phyloP scores from a whole-genome alignment of 768 basidiomycete genomes.

The Hirschioporus abietinus region DNA sequence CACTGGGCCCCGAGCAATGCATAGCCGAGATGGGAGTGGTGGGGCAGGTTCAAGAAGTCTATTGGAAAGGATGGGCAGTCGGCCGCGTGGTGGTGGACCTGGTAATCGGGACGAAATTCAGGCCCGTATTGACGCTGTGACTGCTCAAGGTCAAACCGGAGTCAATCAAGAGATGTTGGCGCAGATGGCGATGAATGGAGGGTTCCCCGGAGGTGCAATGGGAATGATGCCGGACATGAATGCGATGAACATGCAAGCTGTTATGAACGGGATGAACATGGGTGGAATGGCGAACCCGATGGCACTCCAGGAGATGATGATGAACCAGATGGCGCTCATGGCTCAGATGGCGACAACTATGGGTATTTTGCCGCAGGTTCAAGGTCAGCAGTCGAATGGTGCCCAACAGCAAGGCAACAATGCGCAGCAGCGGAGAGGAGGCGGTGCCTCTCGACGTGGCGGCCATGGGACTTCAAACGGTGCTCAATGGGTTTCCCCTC shows the following conservation, averaged over 20 bases:
- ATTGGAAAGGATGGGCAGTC: constrained; percentile 73
- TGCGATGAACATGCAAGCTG: constrained; percentile 28
- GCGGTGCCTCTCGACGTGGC: constrained; percentile 31
- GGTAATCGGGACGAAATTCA: constrained; percentile 58
- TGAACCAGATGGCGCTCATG: constrained; percentile 91
- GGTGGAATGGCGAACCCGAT: constrained; percentile 57
- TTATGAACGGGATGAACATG: constrained; percentile 54
- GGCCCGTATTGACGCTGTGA: constrained; percentile 74
- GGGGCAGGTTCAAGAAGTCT: constrained; percentile 53
- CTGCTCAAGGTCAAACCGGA: constrained; percentile 43
- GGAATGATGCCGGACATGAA: constrained; percentile 26
- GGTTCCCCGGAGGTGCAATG: constrained; percentile 19
- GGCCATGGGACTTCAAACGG: constrained; percentile 23
- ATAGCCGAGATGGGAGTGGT: constrained; percentile 27
- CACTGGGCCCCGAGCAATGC: constrained; percentile 83
- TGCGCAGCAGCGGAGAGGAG: constrained; percentile 32
- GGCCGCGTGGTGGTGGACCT: constrained; percentile 22
- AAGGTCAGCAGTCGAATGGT: not conserved
- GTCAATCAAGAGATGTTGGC: constrained; percentile 33
- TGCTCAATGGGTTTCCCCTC: constrained; percentile 9
- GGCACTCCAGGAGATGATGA: constrained; percentile 84
- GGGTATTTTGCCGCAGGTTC: constrained; percentile 50
- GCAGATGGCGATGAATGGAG: constrained; percentile 39
- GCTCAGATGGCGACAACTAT: constrained; percentile 84
- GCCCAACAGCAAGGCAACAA: constrained; percentile 47